Conservation (phyloP, 1,284 basidiomycete genomes). For the Cerrena zonata region DNA sequence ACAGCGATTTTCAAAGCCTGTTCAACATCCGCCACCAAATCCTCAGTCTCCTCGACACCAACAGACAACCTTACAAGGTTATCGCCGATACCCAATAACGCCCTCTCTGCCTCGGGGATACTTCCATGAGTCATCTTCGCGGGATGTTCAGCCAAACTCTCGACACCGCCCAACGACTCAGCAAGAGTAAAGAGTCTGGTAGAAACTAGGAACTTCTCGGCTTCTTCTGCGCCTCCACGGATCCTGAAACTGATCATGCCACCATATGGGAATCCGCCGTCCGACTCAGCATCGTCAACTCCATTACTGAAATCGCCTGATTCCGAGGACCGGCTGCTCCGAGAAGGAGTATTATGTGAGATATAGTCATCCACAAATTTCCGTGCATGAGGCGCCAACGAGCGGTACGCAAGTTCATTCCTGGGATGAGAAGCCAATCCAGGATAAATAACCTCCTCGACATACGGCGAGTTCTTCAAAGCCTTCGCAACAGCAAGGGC, state of each 20-base stretch:
- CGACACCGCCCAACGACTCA: constrained; percentile 87
- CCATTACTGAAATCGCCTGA: constrained; percentile 25
- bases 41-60: constrained; percentile 83
- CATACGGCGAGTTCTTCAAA: constrained; percentile 51
- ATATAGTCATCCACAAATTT: constrained; percentile 54
- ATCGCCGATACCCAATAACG: constrained; percentile 71
- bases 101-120: constrained; percentile 69
- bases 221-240: constrained; percentile 46
- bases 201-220: constrained; percentile 66
- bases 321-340: constrained; percentile 1
- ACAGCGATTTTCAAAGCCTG: constrained; percentile 56
- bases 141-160: constrained; percentile 82
- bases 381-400: constrained; percentile 64
- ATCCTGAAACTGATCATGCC: constrained; percentile 81
- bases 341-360: constrained; percentile 22
- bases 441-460: constrained; percentile 83
- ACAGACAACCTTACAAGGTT: constrained; percentile 81
- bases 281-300: constrained; percentile 19
- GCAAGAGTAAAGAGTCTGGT: constrained; percentile 79
- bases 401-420: constrained; percentile 59
- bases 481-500: constrained; percentile 73
- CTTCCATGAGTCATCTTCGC: constrained; percentile 81
- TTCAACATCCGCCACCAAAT: constrained; percentile 64
- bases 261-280: constrained; percentile 72
- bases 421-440: constrained; percentile 62